Evolutionary conservation across 345 rosid genomes (phyloP).

Genomic region (Ceriops zippeliana): DNA sequence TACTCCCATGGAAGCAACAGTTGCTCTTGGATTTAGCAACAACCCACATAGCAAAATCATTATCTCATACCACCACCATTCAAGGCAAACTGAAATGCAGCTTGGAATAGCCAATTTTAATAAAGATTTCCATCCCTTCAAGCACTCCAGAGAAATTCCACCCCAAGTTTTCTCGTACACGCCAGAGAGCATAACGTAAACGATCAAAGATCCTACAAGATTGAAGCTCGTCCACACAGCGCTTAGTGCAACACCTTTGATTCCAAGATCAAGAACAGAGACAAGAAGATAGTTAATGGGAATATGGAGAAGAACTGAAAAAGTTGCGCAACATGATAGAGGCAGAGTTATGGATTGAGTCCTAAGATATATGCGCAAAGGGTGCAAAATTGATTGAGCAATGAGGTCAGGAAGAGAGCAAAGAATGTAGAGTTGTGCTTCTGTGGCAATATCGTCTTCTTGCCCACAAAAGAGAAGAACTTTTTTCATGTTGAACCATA

Average conservation of each 20-base stretch:
- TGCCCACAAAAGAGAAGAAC: constrained; percentile 41
- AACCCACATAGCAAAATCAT: constrained; percentile 47
- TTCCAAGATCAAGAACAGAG: constrained; percentile 31
- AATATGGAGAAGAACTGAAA: constrained; percentile 57
- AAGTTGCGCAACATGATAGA: constrained; percentile 54
- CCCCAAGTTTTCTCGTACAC: constrained; percentile 31
- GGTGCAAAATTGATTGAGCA: constrained; percentile 42
- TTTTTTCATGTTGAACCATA: constrained; percentile 38
- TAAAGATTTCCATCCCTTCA: constrained; percentile 35
- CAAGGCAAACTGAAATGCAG: constrained; percentile 46
- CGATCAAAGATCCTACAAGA: constrained; percentile 31
- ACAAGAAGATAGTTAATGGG: constrained; percentile 53
- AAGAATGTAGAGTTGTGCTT: constrained; percentile 36
- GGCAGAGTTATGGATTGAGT: constrained; percentile 57
- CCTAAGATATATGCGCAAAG: constrained; percentile 43
- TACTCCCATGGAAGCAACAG: constrained; percentile 49
- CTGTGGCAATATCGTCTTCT: constrained; percentile 31
- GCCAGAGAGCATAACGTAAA: constrained; percentile 27
- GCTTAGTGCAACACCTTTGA: constrained; percentile 41
- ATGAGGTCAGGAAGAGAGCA: constrained; percentile 43
- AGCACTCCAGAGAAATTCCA: constrained; percentile 35
- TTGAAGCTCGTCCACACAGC: constrained; percentile 37
- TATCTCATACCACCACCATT: constrained; percentile 60
- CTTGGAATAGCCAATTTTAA: constrained; percentile 40
- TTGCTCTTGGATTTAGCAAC: constrained; percentile 35